phyloP scores from a whole-genome alignment of 129 eudicot genomes.

The Helichrysum umbraculigerum region DNA sequence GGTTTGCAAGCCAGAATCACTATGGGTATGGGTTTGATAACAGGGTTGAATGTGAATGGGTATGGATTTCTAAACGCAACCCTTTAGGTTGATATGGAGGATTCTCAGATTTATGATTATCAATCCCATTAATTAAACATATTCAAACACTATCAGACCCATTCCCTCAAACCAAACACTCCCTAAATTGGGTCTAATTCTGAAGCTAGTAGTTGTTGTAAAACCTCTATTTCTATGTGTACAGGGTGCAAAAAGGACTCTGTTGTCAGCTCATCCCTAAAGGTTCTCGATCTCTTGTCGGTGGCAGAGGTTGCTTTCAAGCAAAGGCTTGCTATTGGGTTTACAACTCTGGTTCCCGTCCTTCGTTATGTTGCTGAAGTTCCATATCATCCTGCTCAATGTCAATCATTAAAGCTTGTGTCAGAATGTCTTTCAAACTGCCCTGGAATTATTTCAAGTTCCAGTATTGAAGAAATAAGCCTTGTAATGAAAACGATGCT shows the following conservation, averaged over 20 bases:
- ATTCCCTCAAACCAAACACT: slow-evolving; percentile 4
- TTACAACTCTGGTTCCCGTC: slow-evolving; percentile 71
- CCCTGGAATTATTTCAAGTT: slow-evolving; percentile 80
- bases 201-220: slow-evolving; percentile 8
- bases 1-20: slow-evolving; percentile 1
- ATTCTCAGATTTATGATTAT: background rate
- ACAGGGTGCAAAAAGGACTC: slow-evolving; percentile 83
- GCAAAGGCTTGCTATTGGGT: slow-evolving; percentile 87
- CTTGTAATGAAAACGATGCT: slow-evolving; percentile 60
- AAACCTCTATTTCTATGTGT: slow-evolving; percentile 23
- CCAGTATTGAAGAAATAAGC: slow-evolving; percentile 63
- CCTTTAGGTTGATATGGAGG: background rate
- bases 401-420: slow-evolving; percentile 65
- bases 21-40: slow-evolving; percentile 1
- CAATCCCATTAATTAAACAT: background rate
- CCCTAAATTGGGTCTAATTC: slow-evolving; percentile 9
- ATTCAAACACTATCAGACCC: background rate
- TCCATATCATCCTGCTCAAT: slow-evolving; percentile 84
- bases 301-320: slow-evolving; percentile 66
- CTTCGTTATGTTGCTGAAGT: slow-evolving; percentile 75
- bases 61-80: background rate
- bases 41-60: background rate
- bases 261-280: slow-evolving; percentile 65
- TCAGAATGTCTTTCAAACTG: slow-evolving; percentile 58
- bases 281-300: slow-evolving; percentile 80